Evolutionary conservation across 1,139 yeast species (phyloP).

Genomic region (Entelexis sorbosivorans): DNA sequence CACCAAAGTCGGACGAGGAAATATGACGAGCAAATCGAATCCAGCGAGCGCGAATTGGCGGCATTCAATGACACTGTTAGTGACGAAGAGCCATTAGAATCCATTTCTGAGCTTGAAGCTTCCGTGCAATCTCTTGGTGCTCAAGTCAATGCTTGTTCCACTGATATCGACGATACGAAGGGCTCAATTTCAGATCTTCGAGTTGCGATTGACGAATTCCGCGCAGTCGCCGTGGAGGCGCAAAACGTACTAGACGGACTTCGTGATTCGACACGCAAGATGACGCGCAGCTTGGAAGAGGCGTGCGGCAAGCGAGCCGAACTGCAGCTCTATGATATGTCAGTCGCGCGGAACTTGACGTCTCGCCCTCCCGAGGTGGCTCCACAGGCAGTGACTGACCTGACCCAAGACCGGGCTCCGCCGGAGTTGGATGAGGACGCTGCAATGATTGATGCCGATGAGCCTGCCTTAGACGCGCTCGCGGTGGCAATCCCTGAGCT

Average conservation of each 20-base stretch:
- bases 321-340: constrained; percentile 26
- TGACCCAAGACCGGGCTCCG: not conserved
- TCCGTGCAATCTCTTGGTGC: constrained; percentile 32
- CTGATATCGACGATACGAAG: constrained; percentile 31
- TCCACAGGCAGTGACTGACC: too few relatives aligned
- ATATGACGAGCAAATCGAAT: constrained; percentile 4
- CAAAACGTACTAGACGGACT: constrained; percentile 7
- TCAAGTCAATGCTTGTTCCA: constrained; percentile 30
- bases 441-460: not conserved
- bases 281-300: constrained; percentile 6
- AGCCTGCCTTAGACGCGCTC: not conserved
- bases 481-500: constrained; percentile 30
- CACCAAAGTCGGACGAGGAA: constrained; percentile 9
- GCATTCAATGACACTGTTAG: constrained; percentile 6
- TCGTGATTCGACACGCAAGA: not conserved
- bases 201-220: constrained; percentile 39
- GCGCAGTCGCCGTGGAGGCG: constrained; percentile 32
- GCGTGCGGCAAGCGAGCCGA: constrained; percentile 27
- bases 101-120: constrained; percentile 2
- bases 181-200: constrained; percentile 24
- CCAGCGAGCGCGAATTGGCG: constrained; percentile 24
- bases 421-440: not conserved
- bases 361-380: not conserved
- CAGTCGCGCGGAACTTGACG: constrained; percentile 23
- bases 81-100: not conserved